Conservation (phyloP, 148 eudicot genomes). For the Nepenthes gracilis region DNA sequence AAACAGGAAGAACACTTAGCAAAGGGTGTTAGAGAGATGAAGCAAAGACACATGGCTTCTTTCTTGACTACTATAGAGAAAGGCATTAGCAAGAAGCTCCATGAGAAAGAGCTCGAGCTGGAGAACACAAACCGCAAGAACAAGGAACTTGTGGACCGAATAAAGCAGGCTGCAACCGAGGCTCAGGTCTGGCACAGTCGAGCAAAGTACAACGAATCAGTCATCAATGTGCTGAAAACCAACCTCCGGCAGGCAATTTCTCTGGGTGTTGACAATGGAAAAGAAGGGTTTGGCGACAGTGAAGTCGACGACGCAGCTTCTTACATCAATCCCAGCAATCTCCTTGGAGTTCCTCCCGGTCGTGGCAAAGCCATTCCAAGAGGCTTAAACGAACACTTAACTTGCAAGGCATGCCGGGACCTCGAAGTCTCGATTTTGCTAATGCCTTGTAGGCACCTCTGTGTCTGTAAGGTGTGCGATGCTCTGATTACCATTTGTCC, state of each 20-base stretch:
- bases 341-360: constrained; percentile 17
- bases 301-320: constrained; percentile 75
- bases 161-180: constrained; percentile 66
- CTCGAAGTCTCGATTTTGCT: constrained; percentile 49
- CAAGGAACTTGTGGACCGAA: constrained; percentile 55
- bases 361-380: constrained; percentile 21
- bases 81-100: constrained; percentile 51
- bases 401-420: constrained; percentile 48
- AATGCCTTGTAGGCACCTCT: constrained; percentile 77
- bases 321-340: constrained; percentile 42
- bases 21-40: constrained; percentile 62
- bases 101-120: constrained; percentile 56
- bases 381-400: constrained; percentile 23
- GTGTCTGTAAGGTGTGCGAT: constrained; percentile 68
- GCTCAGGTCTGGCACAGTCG: constrained; percentile 75
- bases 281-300: constrained; percentile 82
- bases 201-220: constrained; percentile 85
- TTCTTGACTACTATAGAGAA: constrained; percentile 55
- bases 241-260: constrained; percentile 71
- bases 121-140: constrained; percentile 71
- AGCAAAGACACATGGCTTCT: constrained; percentile 65
- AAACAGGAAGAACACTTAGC: constrained; percentile 63
- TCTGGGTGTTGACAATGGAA: constrained; percentile 47
- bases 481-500: constrained; percentile 44
- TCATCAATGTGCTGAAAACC: constrained; percentile 48